Percentiles rank a stretch among this genome's conserved stretches.
These are phyloP conservation scores for Suillus fuscotomentosus DNA, from an alignment of 768 basidiomycete species.

Conservation along the genomic window DNA sequence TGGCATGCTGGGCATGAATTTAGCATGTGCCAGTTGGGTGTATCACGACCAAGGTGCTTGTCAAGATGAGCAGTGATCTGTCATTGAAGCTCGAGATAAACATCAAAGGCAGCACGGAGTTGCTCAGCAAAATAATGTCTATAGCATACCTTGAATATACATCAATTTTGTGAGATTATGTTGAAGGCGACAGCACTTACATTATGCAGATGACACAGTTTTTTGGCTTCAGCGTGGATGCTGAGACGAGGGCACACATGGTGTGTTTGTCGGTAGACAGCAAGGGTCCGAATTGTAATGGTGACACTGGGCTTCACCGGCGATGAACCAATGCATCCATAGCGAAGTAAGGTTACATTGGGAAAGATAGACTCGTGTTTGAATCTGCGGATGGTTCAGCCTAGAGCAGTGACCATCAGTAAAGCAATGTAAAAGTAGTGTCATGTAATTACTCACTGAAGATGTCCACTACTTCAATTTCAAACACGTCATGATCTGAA, in stretches of 20 bases:
- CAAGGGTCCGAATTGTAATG: neutral
- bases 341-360: neutral
- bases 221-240: neutral
- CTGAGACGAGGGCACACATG: neutral
- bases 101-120: neutral
- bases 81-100: neutral
- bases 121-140: neutral
- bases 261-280: neutral
- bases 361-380: too few relatives aligned
- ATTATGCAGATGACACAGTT: neutral
- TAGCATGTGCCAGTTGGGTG: neutral
- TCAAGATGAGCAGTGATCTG: neutral
- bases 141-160: neutral
- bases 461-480: too few relatives aligned
- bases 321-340: neutral
- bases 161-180: neutral
- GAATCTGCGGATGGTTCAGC: too few relatives aligned
- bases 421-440: too few relatives aligned
- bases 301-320: neutral
- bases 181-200: neutral
- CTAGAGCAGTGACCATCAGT: too few relatives aligned
- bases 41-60: neutral
- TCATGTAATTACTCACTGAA: too few relatives aligned
- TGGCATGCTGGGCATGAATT: neutral
- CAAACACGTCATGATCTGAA: too few relatives aligned